phyloP scores from a whole-genome alignment of 2,329 filamentous ascomycete genomes.

The Hypoxylon sp. region DNA sequence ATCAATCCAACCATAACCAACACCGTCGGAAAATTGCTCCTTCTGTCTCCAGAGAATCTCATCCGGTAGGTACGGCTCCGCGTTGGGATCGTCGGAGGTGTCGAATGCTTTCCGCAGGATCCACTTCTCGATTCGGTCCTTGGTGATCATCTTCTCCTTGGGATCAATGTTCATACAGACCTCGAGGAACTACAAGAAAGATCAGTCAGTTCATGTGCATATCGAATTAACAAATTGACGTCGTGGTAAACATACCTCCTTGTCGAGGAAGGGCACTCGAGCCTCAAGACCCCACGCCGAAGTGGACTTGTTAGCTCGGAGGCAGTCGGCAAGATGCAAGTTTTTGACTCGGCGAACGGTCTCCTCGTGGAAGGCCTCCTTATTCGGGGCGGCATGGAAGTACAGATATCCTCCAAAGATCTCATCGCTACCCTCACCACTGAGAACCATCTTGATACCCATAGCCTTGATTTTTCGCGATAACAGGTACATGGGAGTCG shows the following conservation, averaged over 20 bases:
- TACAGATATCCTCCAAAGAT: constrained; percentile 99
- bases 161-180: constrained; percentile 94
- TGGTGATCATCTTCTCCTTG: constrained; percentile 93
- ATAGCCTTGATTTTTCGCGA: constrained; percentile 99
- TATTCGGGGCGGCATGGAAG: constrained; percentile 94
- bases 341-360: constrained; percentile 96
- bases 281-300: constrained; percentile 98
- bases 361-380: constrained; percentile 94
- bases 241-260: constrained; percentile 70
- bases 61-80: constrained; percentile 90
- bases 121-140: constrained; percentile 94
- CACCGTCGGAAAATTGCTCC: constrained; percentile 99
- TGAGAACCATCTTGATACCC: constrained; percentile 99
- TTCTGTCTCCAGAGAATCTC: constrained; percentile 98
- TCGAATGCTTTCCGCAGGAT: constrained; percentile 98
- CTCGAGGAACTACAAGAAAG: constrained; percentile 79
- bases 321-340: constrained; percentile 94
- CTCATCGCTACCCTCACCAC: constrained; percentile 96
- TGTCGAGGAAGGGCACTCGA: constrained; percentile 97
- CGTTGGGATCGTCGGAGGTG: constrained; percentile 85
- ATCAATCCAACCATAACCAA: constrained; percentile 99
- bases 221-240: background rate
- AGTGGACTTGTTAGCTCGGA: constrained; percentile 99
- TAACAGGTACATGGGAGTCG: constrained; percentile 97
- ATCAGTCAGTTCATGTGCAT: constrained; percentile 47